These are phyloP conservation scores for Curvularia lunata DNA, from an alignment of 2,329 filamentous ascomycete genomes.

Conservation along the genomic window DNA sequence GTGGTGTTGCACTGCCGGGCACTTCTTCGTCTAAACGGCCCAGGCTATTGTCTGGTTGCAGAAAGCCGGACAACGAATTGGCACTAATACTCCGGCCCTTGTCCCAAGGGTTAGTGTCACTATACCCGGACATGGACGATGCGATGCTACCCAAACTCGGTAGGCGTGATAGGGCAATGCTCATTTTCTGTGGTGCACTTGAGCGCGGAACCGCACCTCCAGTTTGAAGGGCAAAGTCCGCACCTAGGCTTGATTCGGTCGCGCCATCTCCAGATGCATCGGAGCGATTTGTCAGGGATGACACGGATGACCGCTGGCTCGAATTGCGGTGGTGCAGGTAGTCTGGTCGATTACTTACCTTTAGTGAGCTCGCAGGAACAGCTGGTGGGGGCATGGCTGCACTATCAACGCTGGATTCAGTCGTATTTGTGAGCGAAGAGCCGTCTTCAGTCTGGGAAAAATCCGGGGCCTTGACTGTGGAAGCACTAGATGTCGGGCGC, in stretches of 20 bases:
- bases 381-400: constrained; percentile 27
- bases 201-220: constrained; percentile 71
- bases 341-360: constrained; percentile 57
- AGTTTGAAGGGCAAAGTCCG: constrained; percentile 82
- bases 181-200: constrained; percentile 51
- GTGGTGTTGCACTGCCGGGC: constrained; percentile 55
- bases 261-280: constrained; percentile 65
- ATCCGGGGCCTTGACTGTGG: constrained; percentile 49
- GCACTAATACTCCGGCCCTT: constrained; percentile 51
- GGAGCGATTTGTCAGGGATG: constrained; percentile 61
- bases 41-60: constrained; percentile 55
- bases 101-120: constrained; percentile 54
- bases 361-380: constrained; percentile 31
- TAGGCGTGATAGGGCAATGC: constrained; percentile 70
- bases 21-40: constrained; percentile 67
- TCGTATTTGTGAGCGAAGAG: constrained; percentile 38
- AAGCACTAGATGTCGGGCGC: constrained; percentile 48
- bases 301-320: constrained; percentile 64
- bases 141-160: constrained; percentile 90
- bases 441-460: constrained; percentile 39
- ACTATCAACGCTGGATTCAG: constrained; percentile 41
- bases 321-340: constrained; percentile 63
- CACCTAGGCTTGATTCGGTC: constrained; percentile 77
- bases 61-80: constrained; percentile 40
- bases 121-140: constrained; percentile 69